phyloP scores from a whole-genome alignment of 164 flowering plant species.

The Piper betle region DNA sequence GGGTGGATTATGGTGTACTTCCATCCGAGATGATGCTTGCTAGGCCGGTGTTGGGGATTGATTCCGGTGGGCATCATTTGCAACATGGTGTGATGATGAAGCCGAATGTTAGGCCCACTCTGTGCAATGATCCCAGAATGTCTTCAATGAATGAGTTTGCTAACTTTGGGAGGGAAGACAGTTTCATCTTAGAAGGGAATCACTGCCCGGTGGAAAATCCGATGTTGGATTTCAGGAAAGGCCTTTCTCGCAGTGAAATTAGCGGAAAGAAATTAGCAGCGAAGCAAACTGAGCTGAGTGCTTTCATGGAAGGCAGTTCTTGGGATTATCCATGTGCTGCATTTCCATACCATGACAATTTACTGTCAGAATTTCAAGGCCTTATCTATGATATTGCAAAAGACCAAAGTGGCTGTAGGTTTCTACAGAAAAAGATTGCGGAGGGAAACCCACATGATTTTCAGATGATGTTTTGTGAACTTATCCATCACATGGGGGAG shows the following conservation, averaged over 20 bases:
- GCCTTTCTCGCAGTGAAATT: conserved; percentile 3
- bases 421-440: conserved; percentile 50
- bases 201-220: conserved; percentile 11
- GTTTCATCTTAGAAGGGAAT: conserved; percentile 41
- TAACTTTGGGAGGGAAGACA: conserved; percentile 23
- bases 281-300: conserved; percentile 9
- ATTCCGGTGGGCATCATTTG: conserved; percentile 6
- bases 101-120: conserved; percentile 11
- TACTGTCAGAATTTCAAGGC: conserved; percentile 35
- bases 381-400: conserved; percentile 42
- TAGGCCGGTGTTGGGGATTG: conserved; percentile 5
- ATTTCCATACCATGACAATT: conserved; percentile 16
- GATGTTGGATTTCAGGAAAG: conserved; percentile 6
- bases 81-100: conserved; percentile 4
- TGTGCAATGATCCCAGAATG: conserved; percentile 1
- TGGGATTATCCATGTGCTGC: conserved; percentile 8
- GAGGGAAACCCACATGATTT: conserved; percentile 42
- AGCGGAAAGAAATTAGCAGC: background rate
- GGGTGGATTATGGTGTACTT: background rate
- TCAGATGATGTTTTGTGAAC: conserved; percentile 41
- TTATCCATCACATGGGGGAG: conserved; percentile 46
- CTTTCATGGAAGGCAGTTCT: conserved; percentile 11
- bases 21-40: conserved; percentile 6
- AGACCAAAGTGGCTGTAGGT: conserved; percentile 73
- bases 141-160: conserved; percentile 10